Evolutionary conservation across 805 yeast species (phyloP).

Genomic region (Metschnikowia anglica): DNA sequence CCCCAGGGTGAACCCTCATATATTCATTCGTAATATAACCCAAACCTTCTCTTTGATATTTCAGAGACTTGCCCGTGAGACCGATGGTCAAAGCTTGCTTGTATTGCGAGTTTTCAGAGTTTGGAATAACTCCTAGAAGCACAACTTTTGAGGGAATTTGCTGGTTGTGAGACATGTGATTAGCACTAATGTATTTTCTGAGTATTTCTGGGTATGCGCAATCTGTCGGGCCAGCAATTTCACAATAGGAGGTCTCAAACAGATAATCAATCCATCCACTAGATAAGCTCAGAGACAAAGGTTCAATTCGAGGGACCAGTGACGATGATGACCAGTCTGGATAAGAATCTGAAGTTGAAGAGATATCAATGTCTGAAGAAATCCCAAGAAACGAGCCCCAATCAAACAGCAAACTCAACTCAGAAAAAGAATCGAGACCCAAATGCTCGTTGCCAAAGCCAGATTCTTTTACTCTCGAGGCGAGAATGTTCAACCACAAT

Average conservation of each 20-base stretch:
- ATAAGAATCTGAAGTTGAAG: not conserved
- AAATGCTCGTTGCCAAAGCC: not conserved
- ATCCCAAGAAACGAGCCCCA: conserved; percentile 15
- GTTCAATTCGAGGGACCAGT: not conserved
- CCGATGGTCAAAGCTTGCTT: conserved; percentile 1
- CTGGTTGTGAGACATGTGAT: conserved; percentile 30
- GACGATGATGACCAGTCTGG: not conserved
- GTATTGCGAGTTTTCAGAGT: not conserved
- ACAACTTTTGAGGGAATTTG: conserved; percentile 32
- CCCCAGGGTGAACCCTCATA: not conserved
- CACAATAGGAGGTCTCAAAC: not conserved
- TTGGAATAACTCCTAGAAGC: conserved; percentile 27
- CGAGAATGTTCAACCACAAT: conserved; percentile 1
- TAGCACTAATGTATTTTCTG: conserved; percentile 33
- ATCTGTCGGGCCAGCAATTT: conserved; percentile 11
- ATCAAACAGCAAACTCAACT: conserved; percentile 1
- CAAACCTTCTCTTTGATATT: not conserved
- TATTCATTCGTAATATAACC: not conserved
- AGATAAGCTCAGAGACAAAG: not conserved
- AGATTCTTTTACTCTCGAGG: not conserved
- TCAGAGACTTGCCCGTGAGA: not conserved
- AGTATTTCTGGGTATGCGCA: conserved; percentile 28
- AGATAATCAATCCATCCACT: not conserved
- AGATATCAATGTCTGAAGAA: not conserved
- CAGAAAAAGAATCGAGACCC: not conserved